A percentile compares a stretch with the other conserved stretches of the same genome.
phyloP scores from a whole-genome alignment of 2,329 filamentous ascomycete genomes.

The Hymenoscyphus scutula region DNA sequence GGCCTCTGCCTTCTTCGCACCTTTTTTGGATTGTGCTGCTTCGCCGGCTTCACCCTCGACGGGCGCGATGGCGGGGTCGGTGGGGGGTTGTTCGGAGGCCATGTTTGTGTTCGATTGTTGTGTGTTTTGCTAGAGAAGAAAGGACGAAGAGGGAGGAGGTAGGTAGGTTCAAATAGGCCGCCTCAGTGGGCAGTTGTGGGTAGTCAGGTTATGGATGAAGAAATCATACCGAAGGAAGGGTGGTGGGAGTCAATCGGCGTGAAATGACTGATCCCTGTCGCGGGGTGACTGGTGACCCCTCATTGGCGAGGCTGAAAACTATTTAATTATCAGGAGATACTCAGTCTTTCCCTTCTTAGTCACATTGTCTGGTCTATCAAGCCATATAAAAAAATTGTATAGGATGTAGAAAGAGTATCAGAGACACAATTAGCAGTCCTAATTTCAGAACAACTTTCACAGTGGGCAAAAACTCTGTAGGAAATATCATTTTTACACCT shows the following conservation, averaged over 20 bases:
- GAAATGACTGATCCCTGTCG: neutral
- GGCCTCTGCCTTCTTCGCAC: slow-evolving; percentile 76
- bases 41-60: slow-evolving; percentile 16
- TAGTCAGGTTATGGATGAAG: slow-evolving; percentile 7
- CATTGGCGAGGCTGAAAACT: neutral
- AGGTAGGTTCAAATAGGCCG: neutral
- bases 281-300: neutral
- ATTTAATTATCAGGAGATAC: neutral
- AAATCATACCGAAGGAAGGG: neutral
- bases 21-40: slow-evolving; percentile 64
- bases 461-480: no score
- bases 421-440: no score
- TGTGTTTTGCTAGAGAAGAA: neutral
- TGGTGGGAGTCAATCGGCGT: slow-evolving; percentile 7
- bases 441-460: no score
- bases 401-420: no score
- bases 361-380: no score
- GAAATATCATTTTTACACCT: no score
- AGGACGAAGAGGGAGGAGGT: neutral
- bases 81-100: slow-evolving; percentile 22
- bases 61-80: slow-evolving; percentile 13
- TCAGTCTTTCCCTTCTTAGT: no score
- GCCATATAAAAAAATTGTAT: no score
- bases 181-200: neutral
- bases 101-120: slow-evolving; percentile 13